Evolutionary conservation across 2,329 filamentous ascomycete species (phyloP).

Genomic region (Knufia petricola): DNA sequence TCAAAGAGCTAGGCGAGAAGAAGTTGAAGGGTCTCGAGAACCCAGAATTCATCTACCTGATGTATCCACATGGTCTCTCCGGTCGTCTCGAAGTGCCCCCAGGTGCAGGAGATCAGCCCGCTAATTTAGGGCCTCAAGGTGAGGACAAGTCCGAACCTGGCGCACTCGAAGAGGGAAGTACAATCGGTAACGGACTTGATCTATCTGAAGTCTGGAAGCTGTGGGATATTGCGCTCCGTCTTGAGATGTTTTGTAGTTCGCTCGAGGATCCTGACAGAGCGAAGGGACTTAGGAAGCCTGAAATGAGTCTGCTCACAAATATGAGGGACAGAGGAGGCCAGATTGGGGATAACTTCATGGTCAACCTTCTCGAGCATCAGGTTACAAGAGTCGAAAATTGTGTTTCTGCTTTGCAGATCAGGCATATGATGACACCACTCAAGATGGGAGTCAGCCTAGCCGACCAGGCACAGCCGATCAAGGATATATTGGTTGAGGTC

Average conservation of each 20-base stretch:
- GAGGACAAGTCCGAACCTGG: slow-evolving; percentile 45
- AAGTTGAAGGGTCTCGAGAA: slow-evolving; percentile 97
- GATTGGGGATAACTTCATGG: slow-evolving; percentile 75
- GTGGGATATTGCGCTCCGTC: slow-evolving; percentile 76
- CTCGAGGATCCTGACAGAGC: slow-evolving; percentile 57
- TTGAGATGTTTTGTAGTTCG: slow-evolving; percentile 87
- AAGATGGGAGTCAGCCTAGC: slow-evolving; percentile 53
- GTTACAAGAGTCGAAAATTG: slow-evolving; percentile 92
- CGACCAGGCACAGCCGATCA: slow-evolving; percentile 69
- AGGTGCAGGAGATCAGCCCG: slow-evolving; percentile 19
- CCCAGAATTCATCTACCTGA: slow-evolving; percentile 81
- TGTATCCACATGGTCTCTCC: slow-evolving; percentile 82
- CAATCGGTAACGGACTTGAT: slow-evolving; percentile 60
- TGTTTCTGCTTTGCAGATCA: slow-evolving; percentile 65
- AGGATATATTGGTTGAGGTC: slow-evolving; percentile 49
- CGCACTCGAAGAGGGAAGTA: slow-evolving; percentile 51
- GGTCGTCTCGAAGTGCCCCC: slow-evolving; percentile 48
- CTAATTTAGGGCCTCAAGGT: slow-evolving; percentile 34
- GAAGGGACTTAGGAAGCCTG: slow-evolving; percentile 61
- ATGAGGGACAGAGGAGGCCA: slow-evolving; percentile 67
- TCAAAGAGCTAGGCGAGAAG: slow-evolving; percentile 89
- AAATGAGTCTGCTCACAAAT: slow-evolving; percentile 70
- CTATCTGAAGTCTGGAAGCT: slow-evolving; percentile 79
- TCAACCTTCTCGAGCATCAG: slow-evolving; percentile 89
- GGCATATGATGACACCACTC: slow-evolving; percentile 67